Base-by-base conservation (phyloP, 2,329 filamentous ascomycete genomes). In the Colletotrichum cuscutae region DNA sequence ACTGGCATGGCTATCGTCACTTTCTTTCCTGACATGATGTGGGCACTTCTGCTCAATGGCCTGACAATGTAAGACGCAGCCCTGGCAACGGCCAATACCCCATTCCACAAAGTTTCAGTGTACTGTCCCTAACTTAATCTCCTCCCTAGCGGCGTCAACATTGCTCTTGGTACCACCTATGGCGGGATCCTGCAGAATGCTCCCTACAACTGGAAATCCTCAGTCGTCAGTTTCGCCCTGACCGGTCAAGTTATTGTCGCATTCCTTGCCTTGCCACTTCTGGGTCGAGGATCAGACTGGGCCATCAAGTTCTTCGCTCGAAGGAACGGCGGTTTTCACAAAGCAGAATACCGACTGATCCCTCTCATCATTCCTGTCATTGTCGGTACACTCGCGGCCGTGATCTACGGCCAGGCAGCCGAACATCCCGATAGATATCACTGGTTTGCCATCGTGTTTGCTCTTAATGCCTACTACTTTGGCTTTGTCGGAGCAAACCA, bases 161-260 rank as follows among this genome's bases (percentile, higher is more conserved):
- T 86, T 26, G 83, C 82, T n/a, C 81, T 85, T 22, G 81, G 80
- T 7, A 84, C 83, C 1, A 85, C 83, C 0, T 86, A 84, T 70
- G 79, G 81, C 24, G 78, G 67, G 37, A 81, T 85, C 46, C 63
- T 85, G 22, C 77, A 79, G 4, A 74, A 75, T 2, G 67, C 80
- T 0, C 81, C 81, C 0, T 85, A 85, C 74, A 80, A 79, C 71
- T 85, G 82, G 81, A 78, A 80, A 2, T 74, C 80, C 3, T 77
- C 76, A 22, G 79, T 76, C 12, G 77, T 80, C 3, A 79, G 78
- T 63, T 85, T 84, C 74, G 80, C 82, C 35, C 82, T 82, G 71
- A 78, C 78, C 6, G 83, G 82, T 0, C 83, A 85, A 63, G 84
- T 85, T 13, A 75, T 84, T 1, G 79, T 78, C 3, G 78, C 82